Evolutionary conservation across 1,139 yeast genomes (phyloP), one percentile per base, ranked within the genome.

Genomic region (Pichia sp.): DNA sequence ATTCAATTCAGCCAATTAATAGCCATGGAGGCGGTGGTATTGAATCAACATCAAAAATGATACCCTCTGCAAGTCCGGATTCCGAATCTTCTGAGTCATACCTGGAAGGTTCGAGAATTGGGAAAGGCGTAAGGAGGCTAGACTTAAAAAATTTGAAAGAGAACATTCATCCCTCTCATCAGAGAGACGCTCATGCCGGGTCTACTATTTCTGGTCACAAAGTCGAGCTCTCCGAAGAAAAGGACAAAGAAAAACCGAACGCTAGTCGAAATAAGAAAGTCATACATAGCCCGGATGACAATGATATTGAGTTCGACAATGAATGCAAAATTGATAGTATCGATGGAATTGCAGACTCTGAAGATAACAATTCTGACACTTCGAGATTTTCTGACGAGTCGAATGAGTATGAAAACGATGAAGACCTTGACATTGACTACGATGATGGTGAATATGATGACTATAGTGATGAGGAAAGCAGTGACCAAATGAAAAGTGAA

Each of bases 311-410:
- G 40, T 4, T 39, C 37, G 22, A 9, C 28, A 25, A 25, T 25
- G 28, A 25, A 25, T 6, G 8, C 9, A 25, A 41, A 4, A 36
- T 44, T 9, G 47, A 47, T 28, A 40, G 44, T 16, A 37, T 18
- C 22, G 41, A 49, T 41, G 9, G 44, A 28, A 22, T 46, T 25
- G 49, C 31, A 28, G 46, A 47, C 37, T 36, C 36, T 34, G 52
- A 48, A 26, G 41, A 39, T 39, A 39, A 39, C 26, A 39, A 16
- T 8, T 16, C 41, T 18, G 41, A 16, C 7, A 10, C 7, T 39
- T 12, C 19, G 4, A 22, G 7, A 19, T 26, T n/a, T 16, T 9
- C 7, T 18, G 23, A 16, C 12, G 40, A 36, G 21, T 26, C 23
- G 28, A 26, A 48, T 3, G 22, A 25, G 5, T 18, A 12, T 2